Evolutionary conservation across 768 basidiomycete species (phyloP).

Genomic region (Hortiboletus flavorubellus): DNA sequence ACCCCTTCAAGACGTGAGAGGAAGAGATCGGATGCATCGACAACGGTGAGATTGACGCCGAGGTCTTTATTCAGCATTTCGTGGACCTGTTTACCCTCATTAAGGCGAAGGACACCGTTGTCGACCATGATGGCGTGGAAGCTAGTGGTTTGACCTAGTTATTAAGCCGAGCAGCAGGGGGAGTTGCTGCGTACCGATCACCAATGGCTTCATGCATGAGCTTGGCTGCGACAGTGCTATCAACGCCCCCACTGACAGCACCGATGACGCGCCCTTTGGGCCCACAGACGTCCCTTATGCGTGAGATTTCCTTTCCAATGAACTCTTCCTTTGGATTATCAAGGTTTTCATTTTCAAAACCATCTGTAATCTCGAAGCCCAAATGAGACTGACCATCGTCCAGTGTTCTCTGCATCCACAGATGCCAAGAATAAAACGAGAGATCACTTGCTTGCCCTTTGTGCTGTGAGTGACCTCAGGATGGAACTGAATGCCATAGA

Average conservation of each 20-base stretch:
- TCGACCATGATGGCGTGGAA: constrained; percentile 99
- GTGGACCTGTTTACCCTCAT: constrained; percentile 89
- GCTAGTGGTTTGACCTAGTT: constrained; percentile 37
- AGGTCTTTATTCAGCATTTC: constrained; percentile 91
- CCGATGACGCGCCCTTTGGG: constrained; percentile 95
- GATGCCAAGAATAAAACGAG: constrained; percentile 77
- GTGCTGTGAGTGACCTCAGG: constrained; percentile 96
- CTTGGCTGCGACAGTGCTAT: constrained; percentile 97
- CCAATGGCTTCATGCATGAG: constrained; percentile 99
- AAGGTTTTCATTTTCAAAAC: not conserved
- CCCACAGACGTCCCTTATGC: constrained; percentile 94
- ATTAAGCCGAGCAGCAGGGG: not conserved
- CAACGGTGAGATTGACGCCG: constrained; percentile 93
- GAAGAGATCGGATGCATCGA: constrained; percentile 94
- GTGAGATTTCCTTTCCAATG: constrained; percentile 91
- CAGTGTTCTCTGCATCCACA: constrained; percentile 80
- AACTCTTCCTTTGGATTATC: constrained; percentile 73
- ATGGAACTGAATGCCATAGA: constrained; percentile 98
- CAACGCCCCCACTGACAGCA: constrained; percentile 96
- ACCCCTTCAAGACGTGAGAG: constrained; percentile 83
- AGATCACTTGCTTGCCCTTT: constrained; percentile 85
- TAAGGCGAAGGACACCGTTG: constrained; percentile 91
- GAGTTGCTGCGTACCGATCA: constrained; percentile 61
- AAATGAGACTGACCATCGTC: constrained; percentile 76
- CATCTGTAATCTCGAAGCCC: constrained; percentile 3